phyloP scores from a whole-genome alignment of 2,329 filamentous ascomycete genomes.

The Plenodomus tracheiphilus region DNA sequence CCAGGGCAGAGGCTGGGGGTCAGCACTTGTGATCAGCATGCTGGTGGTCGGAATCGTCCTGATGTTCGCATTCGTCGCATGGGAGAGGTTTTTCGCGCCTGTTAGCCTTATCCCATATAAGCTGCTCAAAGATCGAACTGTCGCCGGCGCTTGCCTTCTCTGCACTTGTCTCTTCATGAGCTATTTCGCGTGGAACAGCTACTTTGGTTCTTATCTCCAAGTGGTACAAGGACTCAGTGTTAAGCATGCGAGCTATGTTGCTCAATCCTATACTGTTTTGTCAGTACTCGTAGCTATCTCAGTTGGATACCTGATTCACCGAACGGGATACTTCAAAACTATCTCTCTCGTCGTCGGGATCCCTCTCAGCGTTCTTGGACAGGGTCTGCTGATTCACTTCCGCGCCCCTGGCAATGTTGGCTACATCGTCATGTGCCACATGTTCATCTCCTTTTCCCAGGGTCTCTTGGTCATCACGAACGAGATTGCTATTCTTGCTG shows the following conservation, averaged over 20 bases:
- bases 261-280: constrained; percentile 35
- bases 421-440: constrained; percentile 36
- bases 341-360: constrained; percentile 19
- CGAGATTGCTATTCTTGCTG: constrained; percentile 38
- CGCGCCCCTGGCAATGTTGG: constrained; percentile 26
- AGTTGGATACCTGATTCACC: constrained; percentile 14
- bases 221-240: constrained; percentile 36
- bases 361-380: constrained; percentile 22
- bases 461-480: constrained; percentile 29
- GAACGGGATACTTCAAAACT: constrained; percentile 21
- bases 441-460: constrained; percentile 30
- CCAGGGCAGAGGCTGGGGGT: constrained; percentile 22
- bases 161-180: constrained; percentile 36
- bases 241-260: constrained; percentile 38
- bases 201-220: constrained; percentile 44
- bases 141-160: constrained; percentile 56
- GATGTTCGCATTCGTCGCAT: constrained; percentile 40
- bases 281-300: constrained; percentile 14
- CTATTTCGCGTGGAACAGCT: constrained; percentile 40
- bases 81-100: constrained; percentile 43
- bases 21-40: constrained; percentile 41
- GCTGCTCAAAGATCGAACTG: constrained; percentile 39
- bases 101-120: constrained; percentile 47
- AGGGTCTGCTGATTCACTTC: constrained; percentile 34
- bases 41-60: constrained; percentile 38